Conservation (phyloP, 2,329 filamentous ascomycete species). For the Penicillium sp. region DNA sequence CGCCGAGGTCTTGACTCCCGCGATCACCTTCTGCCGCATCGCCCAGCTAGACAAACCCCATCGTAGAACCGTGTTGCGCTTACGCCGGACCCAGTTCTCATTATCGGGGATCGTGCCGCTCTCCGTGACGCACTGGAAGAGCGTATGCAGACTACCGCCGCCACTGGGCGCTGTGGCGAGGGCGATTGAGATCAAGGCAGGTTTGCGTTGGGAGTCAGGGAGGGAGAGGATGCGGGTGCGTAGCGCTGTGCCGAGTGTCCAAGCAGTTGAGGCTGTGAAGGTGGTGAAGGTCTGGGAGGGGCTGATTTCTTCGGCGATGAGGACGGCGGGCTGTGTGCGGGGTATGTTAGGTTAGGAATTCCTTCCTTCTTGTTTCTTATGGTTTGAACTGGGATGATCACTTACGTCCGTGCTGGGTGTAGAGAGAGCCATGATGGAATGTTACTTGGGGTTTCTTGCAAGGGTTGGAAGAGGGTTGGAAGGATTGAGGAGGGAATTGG, state of each 20-base stretch:
- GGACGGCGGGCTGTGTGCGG: slow-evolving; percentile 26
- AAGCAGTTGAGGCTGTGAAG: slow-evolving; percentile 42
- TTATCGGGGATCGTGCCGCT: slow-evolving; percentile 69
- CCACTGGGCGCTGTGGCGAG: slow-evolving; percentile 27
- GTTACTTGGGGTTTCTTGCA: background rate
- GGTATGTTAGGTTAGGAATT: background rate
- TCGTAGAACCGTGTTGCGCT: slow-evolving; percentile 68
- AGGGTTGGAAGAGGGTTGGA: background rate
- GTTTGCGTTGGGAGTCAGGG: slow-evolving; percentile 31
- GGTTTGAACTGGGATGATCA: background rate
- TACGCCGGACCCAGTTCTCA: slow-evolving; percentile 67
- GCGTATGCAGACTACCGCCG: slow-evolving; percentile 47
- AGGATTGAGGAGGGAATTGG: background rate
- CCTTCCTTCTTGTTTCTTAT: background rate
- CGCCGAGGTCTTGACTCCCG: slow-evolving; percentile 15
- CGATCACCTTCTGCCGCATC: slow-evolving; percentile 63
- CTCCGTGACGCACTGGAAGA: slow-evolving; percentile 70
- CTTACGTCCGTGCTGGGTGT: slow-evolving; percentile 33
- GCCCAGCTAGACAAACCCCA: slow-evolving; percentile 71
- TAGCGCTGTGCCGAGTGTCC: slow-evolving; percentile 38
- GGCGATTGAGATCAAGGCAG: slow-evolving; percentile 43
- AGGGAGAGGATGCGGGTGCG: slow-evolving; percentile 39
- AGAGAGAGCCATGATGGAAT: slow-evolving; percentile 28
- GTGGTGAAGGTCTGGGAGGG: slow-evolving; percentile 30
- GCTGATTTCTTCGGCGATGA: slow-evolving; percentile 32